phyloP scores from a whole-genome alignment of 495 filamentous ascomycete species.

The Elaphomyces granulatus region DNA sequence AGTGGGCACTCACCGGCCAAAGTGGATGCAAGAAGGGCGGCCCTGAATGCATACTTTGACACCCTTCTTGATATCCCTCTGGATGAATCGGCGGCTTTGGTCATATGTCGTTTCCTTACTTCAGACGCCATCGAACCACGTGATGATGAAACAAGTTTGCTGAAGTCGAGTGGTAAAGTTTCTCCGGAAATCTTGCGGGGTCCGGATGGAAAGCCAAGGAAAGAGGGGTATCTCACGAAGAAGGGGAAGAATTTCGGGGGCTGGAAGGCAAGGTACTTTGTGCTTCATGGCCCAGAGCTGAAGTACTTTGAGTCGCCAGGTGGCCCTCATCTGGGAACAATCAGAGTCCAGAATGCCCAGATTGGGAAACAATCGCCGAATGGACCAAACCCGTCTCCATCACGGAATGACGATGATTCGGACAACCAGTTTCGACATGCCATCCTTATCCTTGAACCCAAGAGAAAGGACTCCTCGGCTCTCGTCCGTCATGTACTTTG shows the following conservation, averaged over 20 bases:
- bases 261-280: conserved; percentile 95
- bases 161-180: conserved; percentile 32
- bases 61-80: conserved; percentile 67
- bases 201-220: conserved; percentile 51
- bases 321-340: conserved; percentile 79
- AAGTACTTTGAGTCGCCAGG: conserved; percentile 86
- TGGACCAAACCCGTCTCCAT: conserved; percentile 42
- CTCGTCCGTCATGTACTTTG: conserved; percentile 91
- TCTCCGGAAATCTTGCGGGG: conserved; percentile 29
- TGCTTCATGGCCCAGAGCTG: conserved; percentile 76
- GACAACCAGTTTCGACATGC: conserved; percentile 96
- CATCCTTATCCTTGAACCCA: conserved; percentile 87
- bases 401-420: conserved; percentile 49
- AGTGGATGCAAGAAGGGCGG: conserved; percentile 70
- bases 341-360: conserved; percentile 79
- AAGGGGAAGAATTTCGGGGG: conserved; percentile 95
- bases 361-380: conserved; percentile 77
- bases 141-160: conserved; percentile 42
- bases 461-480: conserved; percentile 85
- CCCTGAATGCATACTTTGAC: conserved; percentile 75
- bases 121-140: conserved; percentile 69
- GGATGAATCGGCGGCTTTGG: conserved; percentile 62
- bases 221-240: conserved; percentile 91
- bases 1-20: conserved; percentile 88
- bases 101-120: conserved; percentile 78